Base-by-base conservation (phyloP, 306 rosid genomes). In the Sesbania bispinosa region DNA sequence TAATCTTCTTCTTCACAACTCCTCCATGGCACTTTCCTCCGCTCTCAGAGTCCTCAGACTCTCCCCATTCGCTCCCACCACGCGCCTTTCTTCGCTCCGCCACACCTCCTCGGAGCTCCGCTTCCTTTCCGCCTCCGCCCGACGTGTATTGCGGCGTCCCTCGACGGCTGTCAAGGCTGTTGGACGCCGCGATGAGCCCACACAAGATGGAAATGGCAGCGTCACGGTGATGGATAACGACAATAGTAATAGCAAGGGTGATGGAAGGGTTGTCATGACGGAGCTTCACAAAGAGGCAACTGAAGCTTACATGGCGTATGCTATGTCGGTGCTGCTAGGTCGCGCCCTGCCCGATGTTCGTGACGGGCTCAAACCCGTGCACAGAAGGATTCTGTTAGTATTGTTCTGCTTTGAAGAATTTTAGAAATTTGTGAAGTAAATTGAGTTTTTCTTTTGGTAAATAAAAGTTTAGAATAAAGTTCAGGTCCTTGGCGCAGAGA, bases 301-400 rank as follows among this genome's bases (percentile, higher is more conserved):
- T 8, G 96, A 94, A 10, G 95, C 97, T 38, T 89, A 94, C 67
- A 91, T 86, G 91, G 76, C 97, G 8, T 94, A 91, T 66, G 97
- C 99, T 0, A 91, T 94, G 96, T 94, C 97, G 2, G 98, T 93
- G 4, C 71, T 93, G 71, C 95, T 94, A 4, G 99, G 99, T 30
- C 96, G 99, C 1, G 99, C 99, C 11, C 76, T 94, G 78, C 99
- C 99, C 0, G 99, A 94, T 35, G 89, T 90, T 79, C 96, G 99
- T 8, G 99, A 94, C 39, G 99, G 99, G 4, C 77, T 94, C 82
- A 94, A 94, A 85, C 97, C 99, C 0, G 99, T 94, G 26, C 99
- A 94, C 69, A 83, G 99, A 48, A 85, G 99, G 69, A 87, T 94
- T 70, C 77, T 94, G 98, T 94, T 54, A 90, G 98, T 85, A 21